Base-by-base conservation (phyloP, 306 rosid species). In the Lathyrus aphaca region DNA sequence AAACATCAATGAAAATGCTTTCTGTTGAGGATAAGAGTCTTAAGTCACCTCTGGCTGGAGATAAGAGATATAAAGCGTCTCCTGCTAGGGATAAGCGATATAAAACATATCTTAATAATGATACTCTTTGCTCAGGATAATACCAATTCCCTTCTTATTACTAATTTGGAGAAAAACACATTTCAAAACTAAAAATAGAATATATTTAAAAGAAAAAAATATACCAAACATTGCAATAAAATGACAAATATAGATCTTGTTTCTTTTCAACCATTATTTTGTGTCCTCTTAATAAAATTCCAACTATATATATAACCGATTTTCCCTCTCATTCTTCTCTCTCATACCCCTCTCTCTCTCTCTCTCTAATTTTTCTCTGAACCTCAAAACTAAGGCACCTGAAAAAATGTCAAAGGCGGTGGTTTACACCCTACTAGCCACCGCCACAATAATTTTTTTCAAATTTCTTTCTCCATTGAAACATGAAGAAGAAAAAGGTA, bases 321-420 rank as follows among this genome's bases (percentile, higher is more conserved):
- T 79, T 73, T 37, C 64, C 85, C 60, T 57, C 80, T 56, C 57
- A 50, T 49, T 15, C 37, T 63, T 49, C 56, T 67, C 58, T 66
- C 68, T 5, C 11, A 62, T 39, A 19, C 30, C 23, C 16, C 3
- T 71, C 18, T 67, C 8, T 75, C 53, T 3, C n/a, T 51, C 2
- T 19, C 17, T 21, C 6, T 37, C 6, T 37, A 30, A 56, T 13
- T 18, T 53, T 13, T 45, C 63, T 39, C 14, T n/a, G 16, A 62
- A 49, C 39, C 51, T 25, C 38, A 10, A 38, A 53, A 69, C 21
- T 30, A 5, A 17, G 2, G 53, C 27, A 2, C 54, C 53, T 2
- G 8, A 50, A 29, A 29, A 51, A 50, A 92, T 92, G 96, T 79
- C 83, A 27, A 92, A 80, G 92, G 89, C 77, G 84, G 96, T 86